Evolutionary conservation across 352 stramenopile species (phyloP), one percentile per base, ranked within the genome.

Genomic region (Phytophthora multivora): DNA sequence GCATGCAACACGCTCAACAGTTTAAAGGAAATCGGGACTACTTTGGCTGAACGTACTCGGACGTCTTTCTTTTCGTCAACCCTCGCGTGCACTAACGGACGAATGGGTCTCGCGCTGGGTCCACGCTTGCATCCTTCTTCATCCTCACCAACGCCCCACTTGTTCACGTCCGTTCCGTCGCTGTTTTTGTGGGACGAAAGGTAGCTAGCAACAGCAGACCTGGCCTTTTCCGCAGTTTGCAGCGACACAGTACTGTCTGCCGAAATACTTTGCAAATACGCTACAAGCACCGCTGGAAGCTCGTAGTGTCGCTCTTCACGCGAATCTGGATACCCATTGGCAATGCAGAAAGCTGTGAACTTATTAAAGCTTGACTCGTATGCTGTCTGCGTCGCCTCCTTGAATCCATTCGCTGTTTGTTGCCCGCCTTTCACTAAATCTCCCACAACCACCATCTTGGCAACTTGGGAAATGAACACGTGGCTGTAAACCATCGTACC

Each of bases 321-420:
- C 5, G 42, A 43, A 28, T 54, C 43, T 12, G 54, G 35, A 13
- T 42, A 62, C 0, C 35, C 23, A 28, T 52, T 47, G 18, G 18
- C 18, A 15, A 52, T 2, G 4, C 40, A 60, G 31, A 52, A 62
- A 0, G 54, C 35, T 4, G n/a, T 11, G 18, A 62, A 54, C 23
- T 35, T 55, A 12, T 47, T 62, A 5, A 62, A 54, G 23, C 21
- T 62, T 2, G 53, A 51, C 5, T 62, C n/a, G 53, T 54, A 62
- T 3, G 49, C 43, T 12, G 30, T 53, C 42, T 53, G 31, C n/a
- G 53, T 54, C 9, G 43, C 23, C 15, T 48, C 54, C 53, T 54
- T 53, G 42, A 54, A 48, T 4, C 18, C 25, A 1, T 49, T 53
- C 33, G 33, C 42, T 38, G 43, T 54, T 45, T 1, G 7, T 31